Base-by-base conservation (phyloP, 176 grass and related monocot genomes). In the Triticum dicoccoides region DNA sequence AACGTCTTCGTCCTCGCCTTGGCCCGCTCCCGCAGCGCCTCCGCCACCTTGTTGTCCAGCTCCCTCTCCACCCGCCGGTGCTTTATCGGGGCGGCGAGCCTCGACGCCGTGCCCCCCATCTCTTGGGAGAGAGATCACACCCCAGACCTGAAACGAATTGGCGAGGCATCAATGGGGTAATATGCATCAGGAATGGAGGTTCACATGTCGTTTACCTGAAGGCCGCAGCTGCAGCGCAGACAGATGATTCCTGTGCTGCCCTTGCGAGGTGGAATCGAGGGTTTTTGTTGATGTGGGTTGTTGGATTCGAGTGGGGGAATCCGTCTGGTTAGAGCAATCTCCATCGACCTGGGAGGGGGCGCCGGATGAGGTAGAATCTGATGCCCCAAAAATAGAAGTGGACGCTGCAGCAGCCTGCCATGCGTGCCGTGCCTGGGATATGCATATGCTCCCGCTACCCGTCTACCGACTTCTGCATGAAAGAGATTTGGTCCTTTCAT, bases 1-100 rank as follows among this genome's bases (percentile, higher is more conserved):
- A 97, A 94, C 2, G 78, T 83, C 69, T 76, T 85, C 77, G 74
- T 75, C 20, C 63, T 80, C 61, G 73, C 83, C 83, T 9, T 63
- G 4, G 44, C 49, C 89, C 84, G 85, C 83, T 94, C 75, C 71
- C 66, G 88, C 29, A 97, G 91, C 47, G 95, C 92, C 35, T 83
- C 92, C 2, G 86, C 67, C 51, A 97, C 69, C 83, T 84, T 97
- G 61, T 49, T 87, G 69, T 94, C 90, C 20, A 94, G 86, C 24
- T 78, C 83, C 66, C 69, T 80, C 69, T 94, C 68, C n/a, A 73
- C 83, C 68, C 83, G 73, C n/a, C 81, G 51, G 2, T 75, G 77
- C 80, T 81, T 92, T 9, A 88, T 64, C 4, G 83, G 63, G 37
- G 87, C 82, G n/a, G 12, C n/a, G 7, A 61, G 63, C 13, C 38